Evolutionary conservation across 352 stramenopile species (phyloP).

Genomic region (Phytophthora macrochlamydospora): DNA sequence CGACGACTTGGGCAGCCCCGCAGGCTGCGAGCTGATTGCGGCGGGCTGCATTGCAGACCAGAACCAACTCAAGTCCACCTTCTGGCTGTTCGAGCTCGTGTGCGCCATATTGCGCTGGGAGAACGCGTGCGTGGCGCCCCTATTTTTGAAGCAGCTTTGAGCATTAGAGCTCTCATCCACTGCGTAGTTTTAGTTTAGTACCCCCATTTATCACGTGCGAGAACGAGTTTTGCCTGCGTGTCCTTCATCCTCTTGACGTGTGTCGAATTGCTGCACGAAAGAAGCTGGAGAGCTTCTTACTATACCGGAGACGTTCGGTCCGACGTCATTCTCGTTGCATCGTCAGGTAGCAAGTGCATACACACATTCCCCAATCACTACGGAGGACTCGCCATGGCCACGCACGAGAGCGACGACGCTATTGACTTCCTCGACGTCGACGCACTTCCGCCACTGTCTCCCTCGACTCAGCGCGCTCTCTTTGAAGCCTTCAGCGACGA

Average conservation of each 20-base stretch:
- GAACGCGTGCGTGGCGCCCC: slow-evolving; percentile 45
- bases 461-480: slow-evolving; percentile 26
- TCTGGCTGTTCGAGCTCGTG: slow-evolving; percentile 77
- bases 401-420: slow-evolving; percentile 5
- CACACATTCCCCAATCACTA: slow-evolving; percentile 4
- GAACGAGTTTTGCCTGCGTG: neutral
- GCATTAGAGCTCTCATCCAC: slow-evolving; percentile 27
- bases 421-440: slow-evolving; percentile 14
- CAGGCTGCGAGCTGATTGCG: slow-evolving; percentile 57
- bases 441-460: slow-evolving; percentile 24
- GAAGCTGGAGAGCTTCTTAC: too few relatives aligned
- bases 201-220: slow-evolving; percentile 16
- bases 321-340: slow-evolving; percentile 13
- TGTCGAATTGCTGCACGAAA: neutral
- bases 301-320: slow-evolving; percentile 1
- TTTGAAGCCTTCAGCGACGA: slow-evolving; percentile 26
- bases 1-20: slow-evolving; percentile 41
- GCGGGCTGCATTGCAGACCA: slow-evolving; percentile 56
- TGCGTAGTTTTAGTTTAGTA: slow-evolving; percentile 13
- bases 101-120: slow-evolving; percentile 73
- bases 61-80: slow-evolving; percentile 47
- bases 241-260: neutral
- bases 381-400: slow-evolving; percentile 8
- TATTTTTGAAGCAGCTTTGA: slow-evolving; percentile 53
- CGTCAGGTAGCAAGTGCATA: neutral